Evolutionary conservation across 2,329 filamentous ascomycete genomes (phyloP).

Genomic region (Macrophomina pseudophaseolina): DNA sequence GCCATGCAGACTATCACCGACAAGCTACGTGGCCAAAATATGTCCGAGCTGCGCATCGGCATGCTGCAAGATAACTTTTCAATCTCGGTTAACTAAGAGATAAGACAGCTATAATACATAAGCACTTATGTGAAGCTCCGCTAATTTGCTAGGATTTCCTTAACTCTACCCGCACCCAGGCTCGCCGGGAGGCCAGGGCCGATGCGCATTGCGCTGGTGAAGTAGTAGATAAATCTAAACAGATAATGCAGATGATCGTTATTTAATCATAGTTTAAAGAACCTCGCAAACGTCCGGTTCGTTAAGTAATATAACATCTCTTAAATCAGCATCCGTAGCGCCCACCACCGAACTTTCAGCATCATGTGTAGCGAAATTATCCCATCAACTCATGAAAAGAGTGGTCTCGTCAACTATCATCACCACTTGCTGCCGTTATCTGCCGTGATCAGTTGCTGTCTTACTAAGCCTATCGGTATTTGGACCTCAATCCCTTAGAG

Average conservation of each 20-base stretch:
- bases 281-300: no score
- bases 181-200: constrained; percentile 25
- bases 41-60: constrained; percentile 75
- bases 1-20: constrained; percentile 57
- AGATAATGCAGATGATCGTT: constrained; percentile 24
- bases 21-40: constrained; percentile 65
- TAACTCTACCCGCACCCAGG: constrained; percentile 49
- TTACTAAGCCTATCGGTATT: no score
- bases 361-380: no score
- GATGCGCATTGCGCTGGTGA: constrained; percentile 7
- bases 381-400: no score
- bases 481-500: no score
- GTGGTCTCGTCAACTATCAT: no score
- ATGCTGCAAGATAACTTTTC: constrained; percentile 69
- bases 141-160: constrained; percentile 45
- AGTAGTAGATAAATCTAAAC: background rate
- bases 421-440: no score
- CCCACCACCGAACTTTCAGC: no score
- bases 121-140: background rate
- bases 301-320: no score
- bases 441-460: no score
- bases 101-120: constrained; percentile 30
- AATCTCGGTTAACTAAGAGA: constrained; percentile 58
- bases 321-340: no score
- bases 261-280: no score